phyloP scores from a whole-genome alignment of 2,329 filamentous ascomycete genomes.

The Coccinonectria pachysandricola region DNA sequence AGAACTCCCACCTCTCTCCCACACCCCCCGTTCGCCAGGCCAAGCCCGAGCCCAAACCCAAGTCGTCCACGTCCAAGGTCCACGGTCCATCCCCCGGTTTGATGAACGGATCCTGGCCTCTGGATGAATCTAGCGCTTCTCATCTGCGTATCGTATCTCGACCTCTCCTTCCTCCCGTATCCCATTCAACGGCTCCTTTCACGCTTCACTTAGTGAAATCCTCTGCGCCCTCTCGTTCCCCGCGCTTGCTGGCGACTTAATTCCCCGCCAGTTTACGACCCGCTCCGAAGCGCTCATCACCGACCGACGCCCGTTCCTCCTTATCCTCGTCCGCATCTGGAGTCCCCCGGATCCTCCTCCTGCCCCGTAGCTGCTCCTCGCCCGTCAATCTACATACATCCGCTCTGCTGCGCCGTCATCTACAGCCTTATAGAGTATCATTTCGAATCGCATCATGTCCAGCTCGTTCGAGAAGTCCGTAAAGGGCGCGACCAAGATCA shows the following conservation, averaged over 20 bases:
- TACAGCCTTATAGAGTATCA: no score
- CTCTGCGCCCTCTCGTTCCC: no score
- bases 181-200: no score
- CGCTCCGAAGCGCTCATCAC: no score
- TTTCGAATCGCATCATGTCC: constrained; percentile 52
- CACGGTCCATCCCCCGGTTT: constrained; percentile 10
- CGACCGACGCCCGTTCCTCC: no score
- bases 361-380: constrained; percentile 3
- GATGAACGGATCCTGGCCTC: constrained; percentile 15
- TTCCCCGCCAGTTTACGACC: no score
- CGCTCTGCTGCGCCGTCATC: constrained; percentile 6
- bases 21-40: constrained; percentile 14
- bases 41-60: constrained; percentile 16
- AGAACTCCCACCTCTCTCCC: constrained; percentile 6
- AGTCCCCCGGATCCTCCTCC: no score
- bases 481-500: constrained; percentile 96
- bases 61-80: constrained; percentile 18
- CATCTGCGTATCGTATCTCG: constrained; percentile 14
- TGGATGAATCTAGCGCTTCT: constrained; percentile 13
- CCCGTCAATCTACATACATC: constrained; percentile 2
- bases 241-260: no score
- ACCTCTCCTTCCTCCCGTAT: no score
- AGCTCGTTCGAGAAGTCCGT: constrained; percentile 98
- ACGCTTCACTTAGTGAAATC: no score
- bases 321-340: no score